Base-by-base conservation (phyloP, 1,284 basidiomycete genomes). In the Moesziomyces globuligerus region DNA sequence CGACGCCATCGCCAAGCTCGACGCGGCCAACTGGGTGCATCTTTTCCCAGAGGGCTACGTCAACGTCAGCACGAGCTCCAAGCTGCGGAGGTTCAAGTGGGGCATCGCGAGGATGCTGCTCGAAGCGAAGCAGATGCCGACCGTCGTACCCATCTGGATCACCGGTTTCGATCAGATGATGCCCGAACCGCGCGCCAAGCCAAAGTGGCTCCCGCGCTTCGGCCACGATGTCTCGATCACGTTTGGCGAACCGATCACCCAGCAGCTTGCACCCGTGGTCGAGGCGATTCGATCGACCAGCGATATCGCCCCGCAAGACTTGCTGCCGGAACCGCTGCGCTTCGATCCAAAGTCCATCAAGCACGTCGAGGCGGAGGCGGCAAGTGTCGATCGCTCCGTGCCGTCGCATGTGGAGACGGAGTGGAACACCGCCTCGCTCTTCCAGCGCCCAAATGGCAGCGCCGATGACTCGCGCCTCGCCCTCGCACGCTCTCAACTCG, bases 141-240 rank as follows among this genome's bases (percentile, higher is more conserved):
- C 89, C n/a, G 88, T 97, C 54, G 89, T 98, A 55, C 95, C 95
- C 1, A 92, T 97, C 86, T 97, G 93, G 92, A 86, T 98, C 20
- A 89, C 90, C 5, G 93, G 89, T 5, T 77, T 82, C 21, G 80
- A 82, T 43, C 38, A 46, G 13, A 54, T 82, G 46, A 82, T 82
- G 80, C 80, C 80, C 2, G 77, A 82, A 26, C 78, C 77, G 2
- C 53, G 80, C 7, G 43, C 50, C 3, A 62, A 50, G 25, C 80
- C 80, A 7, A 66, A 73, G 8, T 76, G 69, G 54, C 21, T 80
- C 13, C 80, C 80, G 0, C 56, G 75, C 2, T 65, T 69, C 7
- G 76, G 77, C 8, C 58, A 73, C 7, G 60, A 76, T 29, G 57
- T 82, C 8, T 46, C 62, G 6, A 74, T 81, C 43, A 54, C 53